phyloP scores from a whole-genome alignment of 2,329 filamentous ascomycete species.

The Sclerotiophoma versabilis region DNA sequence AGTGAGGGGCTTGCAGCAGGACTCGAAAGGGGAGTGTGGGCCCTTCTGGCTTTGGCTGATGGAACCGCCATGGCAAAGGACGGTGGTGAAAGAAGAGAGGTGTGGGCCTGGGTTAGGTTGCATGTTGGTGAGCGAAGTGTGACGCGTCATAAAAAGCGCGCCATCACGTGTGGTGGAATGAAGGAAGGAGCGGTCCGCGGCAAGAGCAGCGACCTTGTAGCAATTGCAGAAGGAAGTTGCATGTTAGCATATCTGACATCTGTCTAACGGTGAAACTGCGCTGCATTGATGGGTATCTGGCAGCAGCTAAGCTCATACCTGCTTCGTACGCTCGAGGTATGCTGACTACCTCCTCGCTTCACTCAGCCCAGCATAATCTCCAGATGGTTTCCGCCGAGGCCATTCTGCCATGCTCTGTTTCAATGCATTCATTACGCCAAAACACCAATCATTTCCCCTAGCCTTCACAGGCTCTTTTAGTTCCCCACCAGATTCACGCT shows the following conservation, averaged over 20 bases:
- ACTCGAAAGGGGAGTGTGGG: slow-evolving; percentile 1
- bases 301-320: not conserved
- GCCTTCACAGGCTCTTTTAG: not conserved
- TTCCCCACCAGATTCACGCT: not conserved
- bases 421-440: slow-evolving; percentile 13
- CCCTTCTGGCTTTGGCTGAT: not conserved
- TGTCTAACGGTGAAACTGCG: not conserved
- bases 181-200: not conserved
- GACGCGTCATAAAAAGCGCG: slow-evolving; percentile 9
- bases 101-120: not conserved
- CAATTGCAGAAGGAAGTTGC: not conserved
- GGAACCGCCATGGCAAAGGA: not conserved
- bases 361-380: not conserved
- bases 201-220: not conserved
- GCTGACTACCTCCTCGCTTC: not conserved
- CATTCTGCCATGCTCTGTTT: not conserved
- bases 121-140: not conserved
- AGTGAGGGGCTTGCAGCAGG: not conserved
- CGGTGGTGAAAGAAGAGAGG: not conserved
- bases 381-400: not conserved
- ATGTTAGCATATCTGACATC: not conserved
- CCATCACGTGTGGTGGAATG: slow-evolving; percentile 1
- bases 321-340: not conserved
- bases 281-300: slow-evolving; percentile 11
- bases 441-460: slow-evolving; percentile 1